Base-by-base conservation (phyloP, 1,284 basidiomycete genomes). In the Sphaerobolus stellatus region DNA sequence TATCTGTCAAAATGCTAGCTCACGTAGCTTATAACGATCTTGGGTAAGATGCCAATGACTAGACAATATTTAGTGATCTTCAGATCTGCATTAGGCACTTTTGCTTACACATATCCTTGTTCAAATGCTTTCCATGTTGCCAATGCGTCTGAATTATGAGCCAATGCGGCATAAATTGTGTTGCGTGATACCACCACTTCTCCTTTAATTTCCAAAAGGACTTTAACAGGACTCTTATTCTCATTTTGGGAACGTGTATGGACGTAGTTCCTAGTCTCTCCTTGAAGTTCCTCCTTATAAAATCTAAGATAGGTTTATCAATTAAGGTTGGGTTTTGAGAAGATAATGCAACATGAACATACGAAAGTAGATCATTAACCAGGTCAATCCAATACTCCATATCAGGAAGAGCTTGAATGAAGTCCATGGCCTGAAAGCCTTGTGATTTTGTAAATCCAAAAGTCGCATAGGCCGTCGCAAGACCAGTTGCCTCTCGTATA, bases 321-420 rank as follows among this genome's bases (percentile, higher is more conserved):
- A 24, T 4, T 43, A 11, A 6, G 4, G 28, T n/a, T 24, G 18
- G 9, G 3, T 22, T 6, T 22, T n/a, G n/a, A 22, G 13, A n/a
- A 11, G 22, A 20, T 22, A 11, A 18, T n/a, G 7, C 28, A 43
- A 22, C n/a, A n/a, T 14, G 13, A 22, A 14, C 41, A 11, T 43
- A 53, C 52, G 52, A 53, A 18, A 53, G 24, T 14, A 53, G n/a
- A 20, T 53, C 52, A 48, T 53, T 53, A 25, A 27, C 29, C 20
- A 53, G 4, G 20, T n/a, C 16, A 14, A 48, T 47, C 52, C 52
- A 53, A 44, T 33, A 53, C 22, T 48, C 38, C 45, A 53, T 48
- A 33, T 53, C 45, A 20, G 52, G 52, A 24, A 48, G 29, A 3
- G 44, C 52, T 24, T 48, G 52, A 16, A 53, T 14, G 36, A 27